phyloP scores from a whole-genome alignment of 169 alveolate species.

The Cryptosporidium meleagridis region DNA sequence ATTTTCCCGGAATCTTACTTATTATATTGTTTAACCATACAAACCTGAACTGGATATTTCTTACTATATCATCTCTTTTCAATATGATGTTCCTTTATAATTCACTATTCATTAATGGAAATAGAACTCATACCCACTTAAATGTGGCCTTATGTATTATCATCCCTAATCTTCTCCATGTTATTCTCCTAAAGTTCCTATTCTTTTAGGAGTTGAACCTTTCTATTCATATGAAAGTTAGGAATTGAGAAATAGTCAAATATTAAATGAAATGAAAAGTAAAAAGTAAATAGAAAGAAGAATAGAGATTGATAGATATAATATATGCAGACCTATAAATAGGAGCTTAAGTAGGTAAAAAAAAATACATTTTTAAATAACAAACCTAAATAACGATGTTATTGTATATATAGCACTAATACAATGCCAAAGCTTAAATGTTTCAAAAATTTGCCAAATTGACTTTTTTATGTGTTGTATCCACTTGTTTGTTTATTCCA shows the following conservation, averaged over 20 bases:
- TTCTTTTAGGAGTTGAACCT: background rate
- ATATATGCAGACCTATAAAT: background rate
- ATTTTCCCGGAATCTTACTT: constrained; percentile 34
- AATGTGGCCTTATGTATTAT: background rate
- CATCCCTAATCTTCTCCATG: constrained; percentile 20
- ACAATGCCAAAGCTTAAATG: background rate
- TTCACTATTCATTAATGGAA: constrained; percentile 46
- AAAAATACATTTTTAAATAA: too few species aligned
- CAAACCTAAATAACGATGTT: background rate
- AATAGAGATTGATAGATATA: background rate
- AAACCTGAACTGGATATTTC: constrained; percentile 23
- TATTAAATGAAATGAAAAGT: background rate
- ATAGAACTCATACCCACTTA: constrained; percentile 9
- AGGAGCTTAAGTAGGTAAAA: background rate
- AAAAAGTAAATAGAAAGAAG: too few species aligned
- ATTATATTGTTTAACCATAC: constrained; percentile 23
- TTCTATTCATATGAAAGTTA: too few species aligned
- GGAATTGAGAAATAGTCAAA: too few species aligned
- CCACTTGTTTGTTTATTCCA: background rate
- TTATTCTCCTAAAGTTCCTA: constrained; percentile 9
- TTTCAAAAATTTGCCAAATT: background rate
- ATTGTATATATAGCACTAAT: background rate
- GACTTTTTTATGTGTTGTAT: background rate
- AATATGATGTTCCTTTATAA: constrained; percentile 40
- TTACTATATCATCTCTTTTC: constrained; percentile 13